Conservation (phyloP, 2,329 filamentous ascomycete species). For the Fonsecaea nubica region DNA sequence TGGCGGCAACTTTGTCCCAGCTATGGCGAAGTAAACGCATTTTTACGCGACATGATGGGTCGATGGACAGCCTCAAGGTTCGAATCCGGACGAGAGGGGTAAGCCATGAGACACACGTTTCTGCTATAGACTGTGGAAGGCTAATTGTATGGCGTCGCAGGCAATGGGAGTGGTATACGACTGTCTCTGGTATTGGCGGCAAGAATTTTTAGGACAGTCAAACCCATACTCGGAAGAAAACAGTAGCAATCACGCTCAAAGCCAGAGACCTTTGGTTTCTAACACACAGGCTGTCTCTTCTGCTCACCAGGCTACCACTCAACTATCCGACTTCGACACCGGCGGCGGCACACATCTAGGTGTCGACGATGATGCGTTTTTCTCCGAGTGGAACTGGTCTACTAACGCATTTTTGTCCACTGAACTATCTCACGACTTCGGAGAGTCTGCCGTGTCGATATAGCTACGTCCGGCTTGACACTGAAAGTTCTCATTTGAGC, state of each 20-base stretch:
- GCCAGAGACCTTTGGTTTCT: neutral
- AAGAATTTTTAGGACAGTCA: neutral
- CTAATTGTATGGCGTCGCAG: constrained; percentile 1
- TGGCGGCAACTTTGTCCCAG: constrained; percentile 8
- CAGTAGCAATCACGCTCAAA: neutral
- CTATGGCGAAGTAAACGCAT: constrained; percentile 15
- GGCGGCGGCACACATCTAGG: neutral
- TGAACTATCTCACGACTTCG: constrained; percentile 6
- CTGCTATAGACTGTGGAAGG: neutral
- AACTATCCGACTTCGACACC: neutral
- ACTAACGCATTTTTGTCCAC: constrained; percentile 5
- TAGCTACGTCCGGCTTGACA: neutral
- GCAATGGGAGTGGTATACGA: constrained; percentile 10
- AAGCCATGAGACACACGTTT: neutral
- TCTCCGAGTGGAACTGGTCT: constrained; percentile 11
- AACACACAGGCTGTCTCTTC: neutral
- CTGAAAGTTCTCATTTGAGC: neutral
- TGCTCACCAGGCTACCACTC: neutral
- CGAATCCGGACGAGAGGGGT: constrained; percentile 18
- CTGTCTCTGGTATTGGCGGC: constrained; percentile 10
- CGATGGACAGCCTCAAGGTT: constrained; percentile 13
- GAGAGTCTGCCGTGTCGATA: neutral
- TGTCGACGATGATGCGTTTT: constrained; percentile 5
- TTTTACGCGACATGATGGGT: constrained; percentile 13
- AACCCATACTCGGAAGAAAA: constrained; percentile 5